Conservation (phyloP, 306 rosid genomes). For the Gastrolobium bilobum region DNA sequence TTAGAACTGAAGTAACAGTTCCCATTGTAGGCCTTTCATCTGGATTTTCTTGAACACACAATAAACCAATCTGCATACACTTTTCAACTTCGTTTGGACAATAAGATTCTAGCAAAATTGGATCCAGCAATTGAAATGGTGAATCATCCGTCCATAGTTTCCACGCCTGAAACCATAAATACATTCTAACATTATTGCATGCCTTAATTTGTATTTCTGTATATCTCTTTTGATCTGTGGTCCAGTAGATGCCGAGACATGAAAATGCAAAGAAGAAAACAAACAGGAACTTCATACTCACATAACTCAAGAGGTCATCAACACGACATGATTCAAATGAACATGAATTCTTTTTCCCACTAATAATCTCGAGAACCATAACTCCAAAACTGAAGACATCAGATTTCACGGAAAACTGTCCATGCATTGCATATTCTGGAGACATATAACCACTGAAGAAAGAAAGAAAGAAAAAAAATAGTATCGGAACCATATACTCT, state of each 20-base stretch:
- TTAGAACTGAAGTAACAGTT: constrained; percentile 53
- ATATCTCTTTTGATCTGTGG: background rate
- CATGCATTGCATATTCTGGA: constrained; percentile 62
- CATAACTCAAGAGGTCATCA: constrained; percentile 59
- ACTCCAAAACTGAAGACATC: constrained; percentile 64
- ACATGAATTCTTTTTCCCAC: constrained; percentile 59
- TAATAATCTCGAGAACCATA: constrained; percentile 58
- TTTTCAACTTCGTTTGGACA: constrained; percentile 49
- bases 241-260: background rate
- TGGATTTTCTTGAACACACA: constrained; percentile 77
- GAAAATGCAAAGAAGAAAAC: background rate
- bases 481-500: background rate
- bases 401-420: constrained; percentile 54
- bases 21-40: constrained; percentile 74
- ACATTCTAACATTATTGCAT: background rate
- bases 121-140: constrained; percentile 51
- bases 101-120: constrained; percentile 51
- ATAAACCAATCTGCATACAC: constrained; percentile 69
- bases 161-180: constrained; percentile 62
- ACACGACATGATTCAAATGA: constrained; percentile 45
- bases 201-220: background rate
- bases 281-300: constrained; percentile 47
- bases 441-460: constrained; percentile 54
- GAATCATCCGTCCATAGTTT: constrained; percentile 56
- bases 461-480: background rate